Percentiles rank a stretch among this genome's conserved stretches.
These are phyloP conservation scores for Borovskyia barvae DNA, from an alignment of 208 protist species.

Conservation along the genomic window DNA sequence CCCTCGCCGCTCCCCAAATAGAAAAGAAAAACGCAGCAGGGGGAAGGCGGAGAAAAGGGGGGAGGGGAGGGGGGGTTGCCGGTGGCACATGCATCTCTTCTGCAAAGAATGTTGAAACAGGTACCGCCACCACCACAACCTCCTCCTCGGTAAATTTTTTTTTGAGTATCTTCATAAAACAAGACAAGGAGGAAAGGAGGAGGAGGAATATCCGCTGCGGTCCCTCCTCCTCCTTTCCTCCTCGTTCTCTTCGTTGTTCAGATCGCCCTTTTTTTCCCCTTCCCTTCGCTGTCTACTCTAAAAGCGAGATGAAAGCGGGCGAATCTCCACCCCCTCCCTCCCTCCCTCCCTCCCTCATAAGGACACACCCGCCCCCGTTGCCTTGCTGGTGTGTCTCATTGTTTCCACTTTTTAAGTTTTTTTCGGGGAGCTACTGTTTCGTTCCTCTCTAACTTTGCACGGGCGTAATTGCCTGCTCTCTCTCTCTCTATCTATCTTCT, in stretches of 20 bases:
- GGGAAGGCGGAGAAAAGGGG: too few relatives aligned
- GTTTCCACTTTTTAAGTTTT: not conserved
- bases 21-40: too few relatives aligned
- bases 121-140: too few relatives aligned
- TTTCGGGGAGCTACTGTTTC: not conserved
- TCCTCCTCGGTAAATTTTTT: too few relatives aligned
- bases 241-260: not conserved
- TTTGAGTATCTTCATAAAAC: too few relatives aligned
- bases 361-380: slow-evolving; percentile 5
- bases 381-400: slow-evolving; percentile 1
- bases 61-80: too few relatives aligned
- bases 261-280: not conserved
- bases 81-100: too few relatives aligned
- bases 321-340: slow-evolving; percentile 1
- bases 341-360: not conserved
- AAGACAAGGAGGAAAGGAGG: too few relatives aligned
- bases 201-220: too few relatives aligned
- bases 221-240: not conserved
- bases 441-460: not conserved
- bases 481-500: slow-evolving; percentile 1
- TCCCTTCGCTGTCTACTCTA: slow-evolving; percentile 1
- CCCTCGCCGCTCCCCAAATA: too few relatives aligned
- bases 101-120: too few relatives aligned
- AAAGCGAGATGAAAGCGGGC: too few relatives aligned
- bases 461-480: not conserved